These are phyloP conservation scores for Spathaspora boniae DNA, from an alignment of 805 yeast species.

Conservation along the genomic window DNA sequence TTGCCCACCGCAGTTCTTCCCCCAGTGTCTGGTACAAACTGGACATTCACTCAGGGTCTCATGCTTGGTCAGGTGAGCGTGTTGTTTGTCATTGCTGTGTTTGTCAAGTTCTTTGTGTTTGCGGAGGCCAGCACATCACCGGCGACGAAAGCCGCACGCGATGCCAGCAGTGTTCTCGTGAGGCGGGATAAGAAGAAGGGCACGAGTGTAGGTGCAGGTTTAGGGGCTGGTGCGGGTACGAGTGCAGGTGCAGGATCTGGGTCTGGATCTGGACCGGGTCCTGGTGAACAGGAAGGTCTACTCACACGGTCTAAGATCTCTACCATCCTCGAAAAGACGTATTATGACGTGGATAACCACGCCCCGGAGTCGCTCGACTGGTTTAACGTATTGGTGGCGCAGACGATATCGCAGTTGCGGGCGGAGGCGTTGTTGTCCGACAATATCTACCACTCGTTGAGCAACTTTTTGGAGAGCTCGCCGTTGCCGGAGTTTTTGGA, in stretches of 20 bases:
- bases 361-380: slow-evolving; percentile 90
- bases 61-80: slow-evolving; percentile 73
- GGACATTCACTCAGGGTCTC: slow-evolving; percentile 79
- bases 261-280: too few relatives aligned
- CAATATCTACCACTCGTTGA: slow-evolving; percentile 76
- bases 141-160: slow-evolving; percentile 15
- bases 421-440: slow-evolving; percentile 85
- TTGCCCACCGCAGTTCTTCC: background rate
- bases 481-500: slow-evolving; percentile 80
- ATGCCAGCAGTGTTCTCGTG: slow-evolving; percentile 31
- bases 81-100: slow-evolving; percentile 55
- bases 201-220: too few relatives aligned
- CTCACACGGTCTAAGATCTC: slow-evolving; percentile 19
- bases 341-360: slow-evolving; percentile 86
- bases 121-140: slow-evolving; percentile 56
- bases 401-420: slow-evolving; percentile 80
- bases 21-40: slow-evolving; percentile 16
- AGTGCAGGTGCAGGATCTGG: too few relatives aligned
- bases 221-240: too few relatives aligned
- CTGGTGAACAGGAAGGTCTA: slow-evolving; percentile 11
- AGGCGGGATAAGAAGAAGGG: slow-evolving; percentile 26
- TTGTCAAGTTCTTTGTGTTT: slow-evolving; percentile 73
- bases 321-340: slow-evolving; percentile 81
- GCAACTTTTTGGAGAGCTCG: slow-evolving; percentile 58
- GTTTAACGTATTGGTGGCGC: slow-evolving; percentile 94